Base-by-base conservation (phyloP, 257 asterid genomes). In the Datura wrightii region DNA sequence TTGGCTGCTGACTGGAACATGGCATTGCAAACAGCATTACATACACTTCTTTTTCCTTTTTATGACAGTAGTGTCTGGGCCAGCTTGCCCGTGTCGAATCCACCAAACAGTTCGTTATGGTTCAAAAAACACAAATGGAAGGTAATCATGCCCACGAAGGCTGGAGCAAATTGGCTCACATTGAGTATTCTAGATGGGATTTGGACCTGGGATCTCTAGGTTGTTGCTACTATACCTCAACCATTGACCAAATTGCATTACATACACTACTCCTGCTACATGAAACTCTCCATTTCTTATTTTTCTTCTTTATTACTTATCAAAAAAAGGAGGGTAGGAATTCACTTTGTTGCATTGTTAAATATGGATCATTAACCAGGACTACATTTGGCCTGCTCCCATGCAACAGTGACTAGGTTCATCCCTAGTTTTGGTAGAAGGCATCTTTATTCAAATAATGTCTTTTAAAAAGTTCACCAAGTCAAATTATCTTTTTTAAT, bases 1-100 rank as follows among this genome's bases (percentile, higher is more conserved):
- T 44, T 72, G 59, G 80, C 37, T 72, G 58, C 39, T 72, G 80
- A 46, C 54, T 72, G 18, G 41, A 72, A 19, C 80, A 72, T 46
- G 80, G 80, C 6, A 72, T 19, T 72, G 80, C 58, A 72, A 72
- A 72, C 58, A 46, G 58, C 10, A 58, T 44, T 71, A n/a, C 24
- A 72, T 31, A 44, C 31, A 67, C 18, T 19, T 46, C 54, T n/a
- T 46, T 72, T 72, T 11, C 58, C 58, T 65, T 67, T 66, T 39
- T 37, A 46, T 24, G 31, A 24, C 31, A 1, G 31, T 24, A 24
- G 31, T 24, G 31, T 24, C 31, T 24, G 31, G 31, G 37, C 58
- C 58, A 72, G 19, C 41, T 72, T n/a, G 18, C 41, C 58, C 58
- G 46, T 46, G 58, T 44, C 4, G 39, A 72, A 44, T 72, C 18